Evolutionary conservation across 2,329 filamentous ascomycete species (phyloP), one percentile per base, ranked within the genome.

Genomic region (Penicillium thymicola): DNA sequence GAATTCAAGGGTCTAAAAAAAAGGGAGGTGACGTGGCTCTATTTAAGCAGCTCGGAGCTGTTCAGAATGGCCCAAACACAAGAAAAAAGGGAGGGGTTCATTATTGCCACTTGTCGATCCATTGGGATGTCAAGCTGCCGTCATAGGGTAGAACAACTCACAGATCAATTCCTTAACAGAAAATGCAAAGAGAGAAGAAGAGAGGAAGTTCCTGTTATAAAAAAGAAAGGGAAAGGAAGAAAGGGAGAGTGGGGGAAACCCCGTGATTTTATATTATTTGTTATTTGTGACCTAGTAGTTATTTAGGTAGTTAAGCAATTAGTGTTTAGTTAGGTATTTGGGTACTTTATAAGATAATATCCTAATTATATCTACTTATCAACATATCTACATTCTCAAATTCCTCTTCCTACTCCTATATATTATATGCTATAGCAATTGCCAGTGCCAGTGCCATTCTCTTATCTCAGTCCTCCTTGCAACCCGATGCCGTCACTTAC

Each of bases 51-150:
- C 18, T 46, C 13, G 2, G 13, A 46, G 43, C 28, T 46, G 2
- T 21, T 23, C 14, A 41, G 18, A 36, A 10, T 14, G 13, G 16
- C 23, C 41, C 41, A 27, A 47, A 50, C 6, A 13, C 30, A 1
- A 30, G 1, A 32, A 28, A 9, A 60, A 58, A 59, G 54, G 58
- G 56, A 60, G 57, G 59, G 55, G 23, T 30, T 41, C 28, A 55
- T 67, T 60, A 36, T 43, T 23, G 65, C 65, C 65, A 70, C 64
- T 54, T 52, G 67, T 66, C 64, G 67, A 70, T 70, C 67, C 58
- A 55, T 59, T 55, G 30, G 57, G 54, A 67, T 68, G 67, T 63
- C 64, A 68, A 62, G 58, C 51, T 70, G 62, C 64, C 67, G 67
- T 71, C 68, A 70, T 70, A 61, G 59, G 61, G 27, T 14, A 30